Conservation (phyloP, 2,329 filamentous ascomycete species). For the Trichoderma sp. region DNA sequence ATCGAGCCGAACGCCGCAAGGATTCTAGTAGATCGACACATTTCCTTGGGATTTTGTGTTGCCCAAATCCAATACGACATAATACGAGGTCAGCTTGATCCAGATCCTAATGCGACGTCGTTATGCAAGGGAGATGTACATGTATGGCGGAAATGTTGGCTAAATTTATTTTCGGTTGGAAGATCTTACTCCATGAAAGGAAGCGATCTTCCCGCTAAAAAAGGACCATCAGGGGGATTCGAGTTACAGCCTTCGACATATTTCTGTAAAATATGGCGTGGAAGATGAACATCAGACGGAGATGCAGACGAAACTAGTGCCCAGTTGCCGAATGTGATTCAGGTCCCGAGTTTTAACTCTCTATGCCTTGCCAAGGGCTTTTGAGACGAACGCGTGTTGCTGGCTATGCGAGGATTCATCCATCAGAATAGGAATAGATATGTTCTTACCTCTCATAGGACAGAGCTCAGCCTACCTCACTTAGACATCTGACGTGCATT, state of each 20-base stretch:
- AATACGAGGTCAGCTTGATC: neutral
- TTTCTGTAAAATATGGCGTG: neutral
- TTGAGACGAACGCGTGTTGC: neutral
- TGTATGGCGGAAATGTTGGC: neutral
- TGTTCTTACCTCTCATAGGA: neutral
- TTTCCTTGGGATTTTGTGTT: neutral
- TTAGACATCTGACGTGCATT: neutral
- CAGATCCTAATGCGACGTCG: neutral
- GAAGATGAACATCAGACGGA: neutral
- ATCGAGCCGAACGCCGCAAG: neutral
- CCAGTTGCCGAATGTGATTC: neutral
- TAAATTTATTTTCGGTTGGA: neutral
- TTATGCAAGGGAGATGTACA: neutral
- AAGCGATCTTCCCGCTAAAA: neutral
- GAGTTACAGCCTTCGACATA: neutral
- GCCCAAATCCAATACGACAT: neutral
- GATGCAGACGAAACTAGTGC: too few species aligned
- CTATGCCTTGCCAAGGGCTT: neutral
- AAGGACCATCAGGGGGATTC: neutral
- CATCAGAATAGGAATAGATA: neutral
- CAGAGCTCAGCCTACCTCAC: neutral
- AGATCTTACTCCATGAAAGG: neutral
- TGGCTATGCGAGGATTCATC: neutral
- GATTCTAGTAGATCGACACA: neutral
- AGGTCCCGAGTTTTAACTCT: neutral